These are phyloP conservation scores for Aspergillus cejpii DNA, from an alignment of 2,329 filamentous ascomycete species.

Conservation along the genomic window DNA sequence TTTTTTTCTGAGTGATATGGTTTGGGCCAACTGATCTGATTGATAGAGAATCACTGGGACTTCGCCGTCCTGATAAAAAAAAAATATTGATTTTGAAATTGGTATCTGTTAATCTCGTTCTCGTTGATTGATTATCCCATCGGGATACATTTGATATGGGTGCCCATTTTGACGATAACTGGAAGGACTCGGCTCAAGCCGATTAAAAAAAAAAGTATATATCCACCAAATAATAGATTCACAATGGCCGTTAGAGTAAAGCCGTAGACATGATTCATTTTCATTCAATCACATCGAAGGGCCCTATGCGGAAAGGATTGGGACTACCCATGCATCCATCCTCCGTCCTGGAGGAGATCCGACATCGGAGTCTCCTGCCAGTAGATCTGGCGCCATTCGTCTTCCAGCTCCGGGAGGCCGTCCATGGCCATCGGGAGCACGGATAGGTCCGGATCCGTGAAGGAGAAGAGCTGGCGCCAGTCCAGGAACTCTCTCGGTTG, in stretches of 20 bases:
- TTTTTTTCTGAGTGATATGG: too few relatives aligned
- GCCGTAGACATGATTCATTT: too few relatives aligned
- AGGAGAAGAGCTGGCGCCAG: constrained; percentile 40
- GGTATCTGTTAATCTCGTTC: background rate
- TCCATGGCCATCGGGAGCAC: constrained; percentile 34
- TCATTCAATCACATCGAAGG: background rate
- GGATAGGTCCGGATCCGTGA: constrained; percentile 34
- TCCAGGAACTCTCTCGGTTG: constrained; percentile 33
- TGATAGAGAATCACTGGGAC: too few relatives aligned
- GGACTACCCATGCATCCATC: constrained; percentile 27
- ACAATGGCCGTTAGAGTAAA: too few relatives aligned
- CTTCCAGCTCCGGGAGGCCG: constrained; percentile 37
- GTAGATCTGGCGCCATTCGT: constrained; percentile 43
- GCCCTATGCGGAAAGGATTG: background rate
- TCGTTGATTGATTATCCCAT: background rate
- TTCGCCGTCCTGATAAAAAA: too few relatives aligned
- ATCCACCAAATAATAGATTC: too few relatives aligned
- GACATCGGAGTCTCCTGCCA: constrained; percentile 40
- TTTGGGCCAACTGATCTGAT: too few relatives aligned
- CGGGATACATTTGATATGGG: too few relatives aligned
- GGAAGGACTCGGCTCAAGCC: too few relatives aligned
- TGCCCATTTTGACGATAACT: too few relatives aligned
- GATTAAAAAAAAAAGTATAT: too few relatives aligned
- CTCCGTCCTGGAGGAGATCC: constrained; percentile 37
- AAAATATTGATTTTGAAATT: too few relatives aligned